Conservation (phyloP, 306 rosid species). For the Abrus precatorius region DNA sequence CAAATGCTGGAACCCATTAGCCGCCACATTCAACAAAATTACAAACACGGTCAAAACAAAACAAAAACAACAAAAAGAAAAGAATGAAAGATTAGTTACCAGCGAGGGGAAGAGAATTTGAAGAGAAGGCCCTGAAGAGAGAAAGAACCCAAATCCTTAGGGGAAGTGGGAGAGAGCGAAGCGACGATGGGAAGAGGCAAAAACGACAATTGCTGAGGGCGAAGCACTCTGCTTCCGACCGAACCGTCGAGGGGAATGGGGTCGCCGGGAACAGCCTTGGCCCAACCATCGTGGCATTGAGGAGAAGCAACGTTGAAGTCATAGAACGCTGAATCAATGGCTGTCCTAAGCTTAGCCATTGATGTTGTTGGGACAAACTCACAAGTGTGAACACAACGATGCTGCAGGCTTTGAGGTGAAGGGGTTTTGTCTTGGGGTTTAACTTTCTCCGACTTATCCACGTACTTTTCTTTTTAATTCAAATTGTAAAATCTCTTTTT, state of each 20-base stretch:
- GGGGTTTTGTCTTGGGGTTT: slow-evolving; percentile 28
- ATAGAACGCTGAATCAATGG: slow-evolving; percentile 90
- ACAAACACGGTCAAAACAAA: not conserved
- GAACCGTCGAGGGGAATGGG: slow-evolving; percentile 79
- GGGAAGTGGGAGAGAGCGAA: slow-evolving; percentile 68
- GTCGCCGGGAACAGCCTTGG: slow-evolving; percentile 74
- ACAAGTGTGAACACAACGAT: not conserved
- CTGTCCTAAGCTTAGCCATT: slow-evolving; percentile 84
- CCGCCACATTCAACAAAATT: not conserved
- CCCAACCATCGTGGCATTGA: slow-evolving; percentile 68
- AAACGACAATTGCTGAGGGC: slow-evolving; percentile 70
- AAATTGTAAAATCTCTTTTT: no score
- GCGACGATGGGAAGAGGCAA: slow-evolving; percentile 68
- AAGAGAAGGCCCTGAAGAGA: slow-evolving; percentile 77
- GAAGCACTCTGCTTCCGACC: slow-evolving; percentile 65
- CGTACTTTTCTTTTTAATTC: no score
- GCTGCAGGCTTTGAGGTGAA: not conserved
- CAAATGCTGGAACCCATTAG: slow-evolving; percentile 14
- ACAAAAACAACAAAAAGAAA: not conserved
- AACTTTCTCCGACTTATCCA: no score
- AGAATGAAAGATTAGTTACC: slow-evolving; percentile 51
- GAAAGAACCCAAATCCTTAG: slow-evolving; percentile 70
- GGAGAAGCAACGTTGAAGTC: slow-evolving; percentile 76
- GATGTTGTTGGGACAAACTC: not conserved
- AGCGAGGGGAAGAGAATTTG: slow-evolving; percentile 51